A percentile compares a stretch with the other conserved stretches of the same genome.
These are phyloP conservation scores for Graphilbum fragrans DNA, from an alignment of 2,329 filamentous ascomycete species.

Conservation along the genomic window DNA sequence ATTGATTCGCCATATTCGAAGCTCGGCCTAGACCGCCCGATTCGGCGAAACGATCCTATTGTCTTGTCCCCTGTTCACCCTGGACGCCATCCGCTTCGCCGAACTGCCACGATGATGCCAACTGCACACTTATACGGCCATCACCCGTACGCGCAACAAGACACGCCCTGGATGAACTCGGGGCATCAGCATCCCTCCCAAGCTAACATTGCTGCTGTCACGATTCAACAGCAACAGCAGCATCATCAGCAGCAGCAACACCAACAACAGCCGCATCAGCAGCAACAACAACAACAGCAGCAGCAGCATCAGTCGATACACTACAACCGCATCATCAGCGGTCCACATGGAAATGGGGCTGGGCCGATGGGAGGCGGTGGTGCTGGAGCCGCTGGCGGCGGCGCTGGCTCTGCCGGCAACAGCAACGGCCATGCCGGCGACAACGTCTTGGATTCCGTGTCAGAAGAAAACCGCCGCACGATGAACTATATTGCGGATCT, in stretches of 20 bases:
- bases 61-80: background rate
- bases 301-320: constrained; percentile 48
- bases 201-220: constrained; percentile 38
- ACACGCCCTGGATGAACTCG: constrained; percentile 57
- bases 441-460: constrained; percentile 50
- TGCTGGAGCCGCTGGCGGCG: constrained; percentile 32
- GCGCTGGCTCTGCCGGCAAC: constrained; percentile 36
- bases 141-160: constrained; percentile 53
- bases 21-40: too few relatives aligned
- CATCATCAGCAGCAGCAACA: constrained; percentile 47
- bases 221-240: constrained; percentile 26
- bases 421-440: constrained; percentile 36
- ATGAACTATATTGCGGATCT: constrained; percentile 87
- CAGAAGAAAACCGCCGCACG: constrained; percentile 87
- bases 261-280: constrained; percentile 47
- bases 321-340: constrained; percentile 56
- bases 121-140: constrained; percentile 55
- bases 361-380: constrained; percentile 26
- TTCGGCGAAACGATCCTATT: too few relatives aligned
- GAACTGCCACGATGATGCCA: constrained; percentile 40
- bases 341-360: constrained; percentile 16
- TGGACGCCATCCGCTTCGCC: background rate
- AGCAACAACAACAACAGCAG: constrained; percentile 47
- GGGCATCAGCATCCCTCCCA: constrained; percentile 43
- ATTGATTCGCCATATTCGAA: too few relatives aligned